A percentile compares a stretch with the other conserved stretches of the same genome.
Evolutionary conservation across 768 basidiomycete genomes (phyloP).

Genomic region (Pisolithus microcarpus): DNA sequence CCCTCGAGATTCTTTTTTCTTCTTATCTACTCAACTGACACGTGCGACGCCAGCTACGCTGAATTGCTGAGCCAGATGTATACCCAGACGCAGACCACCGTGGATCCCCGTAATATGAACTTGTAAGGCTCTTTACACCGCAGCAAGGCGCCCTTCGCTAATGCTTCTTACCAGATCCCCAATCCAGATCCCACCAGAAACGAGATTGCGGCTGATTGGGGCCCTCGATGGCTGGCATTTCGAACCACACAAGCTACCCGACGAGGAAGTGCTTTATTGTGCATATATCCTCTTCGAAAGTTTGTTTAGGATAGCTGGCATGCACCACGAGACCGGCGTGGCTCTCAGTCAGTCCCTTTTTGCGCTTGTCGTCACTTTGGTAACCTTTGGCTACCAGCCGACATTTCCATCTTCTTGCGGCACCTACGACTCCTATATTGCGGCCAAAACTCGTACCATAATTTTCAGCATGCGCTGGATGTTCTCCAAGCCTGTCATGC

Average conservation of each 20-base stretch:
- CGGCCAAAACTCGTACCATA: constrained; percentile 90
- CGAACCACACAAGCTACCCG: constrained; percentile 76
- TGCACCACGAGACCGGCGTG: constrained; percentile 51
- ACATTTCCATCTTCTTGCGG: constrained; percentile 70
- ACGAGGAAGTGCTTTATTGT: constrained; percentile 77
- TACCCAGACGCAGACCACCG: constrained; percentile 65
- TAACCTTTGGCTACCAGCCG: constrained; percentile 39
- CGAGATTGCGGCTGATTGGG: constrained; percentile 56
- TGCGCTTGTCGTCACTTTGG: constrained; percentile 13
- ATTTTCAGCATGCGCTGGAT: constrained; percentile 94
- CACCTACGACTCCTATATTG: constrained; percentile 92
- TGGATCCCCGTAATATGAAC: constrained; percentile 42
- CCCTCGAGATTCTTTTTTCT: constrained; percentile 2
- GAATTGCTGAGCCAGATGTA: constrained; percentile 84
- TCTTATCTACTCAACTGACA: constrained; percentile 7
- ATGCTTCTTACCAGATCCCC: constrained; percentile 35
- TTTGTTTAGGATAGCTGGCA: constrained; percentile 71
- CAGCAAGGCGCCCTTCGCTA: not conserved
- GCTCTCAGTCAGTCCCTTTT: constrained; percentile 45
- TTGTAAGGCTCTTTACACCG: constrained; percentile 10
- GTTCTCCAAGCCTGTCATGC: constrained; percentile 90
- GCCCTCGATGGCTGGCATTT: constrained; percentile 81
- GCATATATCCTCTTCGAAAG: constrained; percentile 84
- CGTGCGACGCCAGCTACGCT: constrained; percentile 47
- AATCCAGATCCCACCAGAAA: constrained; percentile 39